These are phyloP conservation scores for Prinsepia uniflora DNA, from an alignment of 306 rosid genomes.

Conservation along the genomic window DNA sequence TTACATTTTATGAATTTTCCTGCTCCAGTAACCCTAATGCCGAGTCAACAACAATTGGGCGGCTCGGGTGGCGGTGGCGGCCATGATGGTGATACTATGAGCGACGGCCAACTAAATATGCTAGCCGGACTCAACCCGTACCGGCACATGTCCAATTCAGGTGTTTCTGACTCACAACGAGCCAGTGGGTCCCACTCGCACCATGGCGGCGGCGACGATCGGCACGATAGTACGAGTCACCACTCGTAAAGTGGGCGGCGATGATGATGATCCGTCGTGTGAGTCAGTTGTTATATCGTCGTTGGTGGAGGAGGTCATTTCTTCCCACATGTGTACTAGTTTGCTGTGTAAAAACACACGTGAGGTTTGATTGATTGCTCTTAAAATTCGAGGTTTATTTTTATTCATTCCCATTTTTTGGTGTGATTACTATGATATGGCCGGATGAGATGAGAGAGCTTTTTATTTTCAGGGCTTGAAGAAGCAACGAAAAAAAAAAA, in stretches of 20 bases:
- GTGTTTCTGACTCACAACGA: constrained; percentile 43
- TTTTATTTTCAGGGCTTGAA: constrained; percentile 52
- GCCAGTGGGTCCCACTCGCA: constrained; percentile 72
- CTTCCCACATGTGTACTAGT: constrained; percentile 50
- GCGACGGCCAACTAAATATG: constrained; percentile 64
- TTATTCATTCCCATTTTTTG: constrained; percentile 38
- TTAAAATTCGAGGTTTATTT: constrained; percentile 35
- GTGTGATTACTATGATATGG: constrained; percentile 56
- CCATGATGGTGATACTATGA: constrained; percentile 21
- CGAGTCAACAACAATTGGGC: constrained; percentile 53
- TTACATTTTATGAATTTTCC: constrained; percentile 94
- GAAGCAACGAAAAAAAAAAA: not conserved
- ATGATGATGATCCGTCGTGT: not conserved
- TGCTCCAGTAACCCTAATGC: constrained; percentile 60
- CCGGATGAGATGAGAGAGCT: constrained; percentile 4
- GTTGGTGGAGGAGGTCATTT: constrained; percentile 22
- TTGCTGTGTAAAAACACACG: constrained; percentile 67
- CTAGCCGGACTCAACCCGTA: constrained; percentile 67
- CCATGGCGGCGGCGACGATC: constrained; percentile 48
- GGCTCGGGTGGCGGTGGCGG: constrained; percentile 21
- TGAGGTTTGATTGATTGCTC: constrained; percentile 77
- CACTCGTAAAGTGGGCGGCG: constrained; percentile 38
- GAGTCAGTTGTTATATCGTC: not conserved
- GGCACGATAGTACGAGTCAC: constrained; percentile 61
- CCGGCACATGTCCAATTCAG: constrained; percentile 36